phyloP scores from a whole-genome alignment of 805 yeast genomes.

The Myxozyma nipponensis region DNA sequence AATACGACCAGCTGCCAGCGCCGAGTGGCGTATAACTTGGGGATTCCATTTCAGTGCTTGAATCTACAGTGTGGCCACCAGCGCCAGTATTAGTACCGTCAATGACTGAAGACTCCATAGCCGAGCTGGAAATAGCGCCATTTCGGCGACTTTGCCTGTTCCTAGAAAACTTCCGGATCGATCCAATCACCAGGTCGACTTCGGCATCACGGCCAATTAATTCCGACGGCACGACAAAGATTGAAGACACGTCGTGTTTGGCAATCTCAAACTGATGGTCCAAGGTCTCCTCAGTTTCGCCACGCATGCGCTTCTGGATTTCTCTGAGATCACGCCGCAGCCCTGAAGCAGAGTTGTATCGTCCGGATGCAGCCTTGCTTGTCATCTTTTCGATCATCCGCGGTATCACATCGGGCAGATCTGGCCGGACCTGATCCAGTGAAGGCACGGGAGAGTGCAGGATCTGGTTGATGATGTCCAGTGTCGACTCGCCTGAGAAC shows the following conservation, averaged over 20 bases:
- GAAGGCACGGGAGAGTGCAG: conserved; percentile 27
- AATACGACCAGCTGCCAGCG: not conserved
- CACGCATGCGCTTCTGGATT: conserved; percentile 9
- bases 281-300: conserved; percentile 1
- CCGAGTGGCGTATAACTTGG: not conserved
- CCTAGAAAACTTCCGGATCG: conserved; percentile 16
- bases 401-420: conserved; percentile 22
- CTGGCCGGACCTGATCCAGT: conserved; percentile 20
- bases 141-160: not conserved
- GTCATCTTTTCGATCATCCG: conserved; percentile 28
- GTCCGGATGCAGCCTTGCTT: conserved; percentile 16
- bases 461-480: conserved; percentile 22
- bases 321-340: conserved; percentile 18
- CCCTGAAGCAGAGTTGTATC: conserved; percentile 26
- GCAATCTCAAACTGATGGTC: conserved; percentile 22
- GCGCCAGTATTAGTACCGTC: not conserved
- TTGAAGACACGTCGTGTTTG: conserved; percentile 20
- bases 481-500: conserved; percentile 25
- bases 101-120: not conserved
- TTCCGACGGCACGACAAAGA: conserved; percentile 22
- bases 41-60: not conserved
- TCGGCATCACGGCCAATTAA: conserved; percentile 23
- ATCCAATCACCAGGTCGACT: conserved; percentile 1
- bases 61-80: not conserved
- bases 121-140: not conserved